phyloP scores from a whole-genome alignment of 2,329 filamentous ascomycete species.

The Trichoderma atroviride region DNA sequence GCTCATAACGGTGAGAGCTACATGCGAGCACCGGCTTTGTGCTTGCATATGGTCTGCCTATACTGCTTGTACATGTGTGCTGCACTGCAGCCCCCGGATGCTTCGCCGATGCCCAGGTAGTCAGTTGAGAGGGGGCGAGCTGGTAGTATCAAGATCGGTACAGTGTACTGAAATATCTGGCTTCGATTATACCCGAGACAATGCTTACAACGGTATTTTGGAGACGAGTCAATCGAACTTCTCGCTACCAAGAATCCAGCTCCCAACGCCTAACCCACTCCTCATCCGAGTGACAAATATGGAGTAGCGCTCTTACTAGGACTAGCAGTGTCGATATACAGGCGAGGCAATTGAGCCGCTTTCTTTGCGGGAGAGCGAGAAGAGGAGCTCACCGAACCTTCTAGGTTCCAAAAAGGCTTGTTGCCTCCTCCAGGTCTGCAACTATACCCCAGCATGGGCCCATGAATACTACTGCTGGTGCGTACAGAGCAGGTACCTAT shows the following conservation, averaged over 20 bases:
- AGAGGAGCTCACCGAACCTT: conserved; percentile 23
- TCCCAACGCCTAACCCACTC: background rate
- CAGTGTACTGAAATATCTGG: background rate
- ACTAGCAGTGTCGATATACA: conserved; percentile 3
- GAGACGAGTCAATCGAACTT: background rate
- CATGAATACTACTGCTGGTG: background rate
- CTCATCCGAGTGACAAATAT: background rate
- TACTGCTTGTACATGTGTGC: background rate
- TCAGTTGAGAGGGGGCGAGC: background rate
- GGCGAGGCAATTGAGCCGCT: conserved; percentile 17
- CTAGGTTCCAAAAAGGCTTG: background rate
- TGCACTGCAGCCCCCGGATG: background rate
- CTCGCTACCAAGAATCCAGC: conserved; percentile 4
- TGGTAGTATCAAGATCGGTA: conserved; percentile 12
- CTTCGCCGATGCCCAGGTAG: conserved; percentile 6
- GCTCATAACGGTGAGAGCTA: conserved; percentile 15
- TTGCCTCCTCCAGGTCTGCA: background rate
- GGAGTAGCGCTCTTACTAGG: background rate
- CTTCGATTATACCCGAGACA: conserved; percentile 19
- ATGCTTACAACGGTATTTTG: conserved; percentile 10
- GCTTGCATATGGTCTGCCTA: background rate
- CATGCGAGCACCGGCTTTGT: conserved; percentile 13
- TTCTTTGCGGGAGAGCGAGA: background rate
- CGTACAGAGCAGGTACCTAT: background rate
- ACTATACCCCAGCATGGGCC: background rate